These are phyloP conservation scores for Ogataea glucozyma DNA, from an alignment of 805 yeast genomes.

Conservation along the genomic window DNA sequence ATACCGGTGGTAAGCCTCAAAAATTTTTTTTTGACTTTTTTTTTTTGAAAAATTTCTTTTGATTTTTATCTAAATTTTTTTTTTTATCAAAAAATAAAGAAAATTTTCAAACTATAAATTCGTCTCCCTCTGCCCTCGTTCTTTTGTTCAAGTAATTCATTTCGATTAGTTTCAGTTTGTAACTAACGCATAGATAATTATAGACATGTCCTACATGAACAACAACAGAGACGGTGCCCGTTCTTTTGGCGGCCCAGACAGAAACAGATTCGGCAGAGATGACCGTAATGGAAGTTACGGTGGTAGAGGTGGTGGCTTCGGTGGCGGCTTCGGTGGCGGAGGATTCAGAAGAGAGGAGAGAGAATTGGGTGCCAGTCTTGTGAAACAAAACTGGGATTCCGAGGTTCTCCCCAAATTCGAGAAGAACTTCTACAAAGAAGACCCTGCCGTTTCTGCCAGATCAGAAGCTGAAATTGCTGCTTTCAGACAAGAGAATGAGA, in stretches of 20 bases:
- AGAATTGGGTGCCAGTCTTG: conserved; percentile 55
- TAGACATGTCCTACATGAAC: conserved; percentile 44
- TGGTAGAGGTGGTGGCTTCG: conserved; percentile 28
- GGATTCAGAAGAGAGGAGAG: conserved; percentile 40
- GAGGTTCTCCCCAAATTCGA: conserved; percentile 83
- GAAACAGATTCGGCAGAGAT: conserved; percentile 38
- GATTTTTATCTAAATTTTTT: conserved; percentile 2
- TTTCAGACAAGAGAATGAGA: conserved; percentile 82
- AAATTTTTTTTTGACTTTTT: conserved; percentile 6
- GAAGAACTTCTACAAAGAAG: conserved; percentile 91
- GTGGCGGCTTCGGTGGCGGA: conserved; percentile 36
- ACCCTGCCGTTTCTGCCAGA: conserved; percentile 74
- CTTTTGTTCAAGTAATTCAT: conserved; percentile 9
- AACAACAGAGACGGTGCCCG: conserved; percentile 36
- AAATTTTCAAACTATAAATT: conserved; percentile 3
- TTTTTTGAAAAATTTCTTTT: neutral
- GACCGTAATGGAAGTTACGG: conserved; percentile 37
- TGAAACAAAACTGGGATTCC: conserved; percentile 79
- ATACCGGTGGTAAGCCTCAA: too few relatives aligned
- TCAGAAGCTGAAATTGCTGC: conserved; percentile 67
- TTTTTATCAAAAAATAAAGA: conserved; percentile 3
- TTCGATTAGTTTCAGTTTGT: neutral
- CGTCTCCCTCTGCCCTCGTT: conserved; percentile 2
- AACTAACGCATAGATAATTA: conserved; percentile 7
- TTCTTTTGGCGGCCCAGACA: conserved; percentile 41